Evolutionary conservation across 2,329 filamentous ascomycete species (phyloP), one percentile per base, ranked within the genome.

Genomic region (Epichloe festucae): DNA sequence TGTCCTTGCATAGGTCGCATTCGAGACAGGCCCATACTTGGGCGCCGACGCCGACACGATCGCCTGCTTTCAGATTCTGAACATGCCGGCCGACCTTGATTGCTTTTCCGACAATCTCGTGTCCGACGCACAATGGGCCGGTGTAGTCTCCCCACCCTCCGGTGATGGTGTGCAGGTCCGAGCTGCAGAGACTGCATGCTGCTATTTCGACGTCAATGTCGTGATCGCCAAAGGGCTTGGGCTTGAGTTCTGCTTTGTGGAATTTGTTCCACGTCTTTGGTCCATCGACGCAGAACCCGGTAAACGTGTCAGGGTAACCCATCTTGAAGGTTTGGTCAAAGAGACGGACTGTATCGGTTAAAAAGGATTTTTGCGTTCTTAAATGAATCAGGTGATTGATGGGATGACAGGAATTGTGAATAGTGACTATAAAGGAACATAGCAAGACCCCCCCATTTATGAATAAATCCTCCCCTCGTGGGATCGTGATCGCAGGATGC

Each of bases 131-230:
- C 40, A 78, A 62, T 2, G 74, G 73, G 0, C 68, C 67, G 46
- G 66, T 52, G 46, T 63, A 70, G 12, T 70, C 66, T 40, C 77
- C 76, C 78, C 77, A 81, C 54, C 77, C 76, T 52, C 75, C 74
- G 48, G 69, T 76, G 51, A 81, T 67, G 23, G 75, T 80, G 65
- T 81, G 79, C 14, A 82, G 70, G 57, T 83, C 79, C 50, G 73
- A 78, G 56, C 79, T 78, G 62, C 79, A 83, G 49, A 82, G 70
- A 60, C 82, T 82, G 62, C 83, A 86, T 54, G 77, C 79, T 52
- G 84, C 77, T 57, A 89, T 82, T 66, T 85, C 81, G 63, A 89
- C 78, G 61, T 89, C 85, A 58, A 88, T 54, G 49, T 65, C 64
- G 51, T 62, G 59, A 7, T 63, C 59, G 15, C 55, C 66, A 35